Base-by-base conservation (phyloP, 768 basidiomycete genomes). In the Cyclocybe aegerita region DNA sequence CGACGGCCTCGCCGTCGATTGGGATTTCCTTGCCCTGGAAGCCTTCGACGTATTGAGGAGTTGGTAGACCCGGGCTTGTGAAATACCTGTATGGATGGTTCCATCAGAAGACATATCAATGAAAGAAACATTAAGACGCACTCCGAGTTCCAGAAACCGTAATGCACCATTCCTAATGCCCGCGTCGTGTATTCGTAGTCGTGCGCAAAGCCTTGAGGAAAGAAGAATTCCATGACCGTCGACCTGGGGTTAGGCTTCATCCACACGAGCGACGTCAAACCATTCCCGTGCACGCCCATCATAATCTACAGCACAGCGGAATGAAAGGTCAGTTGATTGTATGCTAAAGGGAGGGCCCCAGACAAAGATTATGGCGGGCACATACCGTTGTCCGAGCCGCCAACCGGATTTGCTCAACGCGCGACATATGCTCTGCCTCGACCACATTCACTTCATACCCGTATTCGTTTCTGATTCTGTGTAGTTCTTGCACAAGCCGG, bases 241-340 rank as follows among this genome's bases (percentile, higher is more conserved):
- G 90, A 80, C 12, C 86, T 76, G 4, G 85, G 84, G 3, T 80
- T 82, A 1, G 90, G 88, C 16, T 88, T 86, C 94, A 96, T 97
- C 93, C 93, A 97, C 4, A 97, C 64, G 0, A 95, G 77, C 29
- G 90, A 79, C 0, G 93, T 95, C 35, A 97, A 66, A 31, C 91
- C 94, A 62, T 97, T 96, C 8, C 94, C 93, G 60, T 96, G 93
- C 11, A 96, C 88, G 50, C 93, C 93, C 80, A 95, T 87, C 85
- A 96, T 80, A 60, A 96, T 91, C 93, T 96, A 53, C 12, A n/a
- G 9, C 9, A n/a, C 29, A 47, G n/a, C 59, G 33, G n/a, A n/a
- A 30, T 39, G 29, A 34, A 48, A 33, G 42, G 33, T 48, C 7
- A 42, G 17, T 15, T 17, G 7, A 43, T 46, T 41, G 30, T 14